Evolutionary conservation across 495 filamentous ascomycete species (phyloP), one percentile per base, ranked within the genome.

Genomic region (Extremus antarcticus): DNA sequence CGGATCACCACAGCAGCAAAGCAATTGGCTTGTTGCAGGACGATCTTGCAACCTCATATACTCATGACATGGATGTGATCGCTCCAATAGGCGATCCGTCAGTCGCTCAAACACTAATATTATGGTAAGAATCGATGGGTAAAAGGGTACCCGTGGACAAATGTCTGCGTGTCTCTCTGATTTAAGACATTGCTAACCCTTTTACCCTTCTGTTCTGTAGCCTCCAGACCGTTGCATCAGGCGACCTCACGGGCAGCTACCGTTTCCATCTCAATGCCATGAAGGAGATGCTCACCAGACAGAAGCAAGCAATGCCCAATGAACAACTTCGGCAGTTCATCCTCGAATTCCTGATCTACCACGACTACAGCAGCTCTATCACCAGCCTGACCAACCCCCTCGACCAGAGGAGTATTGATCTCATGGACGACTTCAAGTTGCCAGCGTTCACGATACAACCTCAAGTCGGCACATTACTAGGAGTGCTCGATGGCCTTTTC

Each of bases 261-360:
- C 78, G 88, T 29, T 74, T 84, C 46, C 90, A 95, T 65, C 83
- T 95, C 59, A 74, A 83, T 57, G 86, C 81, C 2, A 90, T 88
- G 56, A 78, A 85, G 55, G 78, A 76, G 49, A 75, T 94, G 47
- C 76, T 92, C n/a, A 63, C 72, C 25, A 73, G 71, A 3, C 82
- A 69, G 58, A 78, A 66, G 65, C 24, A 17, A 16, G 11, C 48
- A 1, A 23, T 61, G 13, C 58, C 58, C 9, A 77, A 88, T 51
- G 74, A 80, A 39, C 77, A 82, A 25, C 88, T 90, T 63, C 71
- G 80, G 17, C 80, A 82, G 57, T 94, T 95, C 65, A 85, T 95
- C 59, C 78, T 87, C 67, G 90, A 94, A 68, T 94, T 94, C 74
- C 94, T 94, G 72, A 84, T 88, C 68, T 95, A 94, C 62, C 87